Evolutionary conservation across 129 eudicot genomes (phyloP).

Genomic region (Gnaphalium uliginosum): DNA sequence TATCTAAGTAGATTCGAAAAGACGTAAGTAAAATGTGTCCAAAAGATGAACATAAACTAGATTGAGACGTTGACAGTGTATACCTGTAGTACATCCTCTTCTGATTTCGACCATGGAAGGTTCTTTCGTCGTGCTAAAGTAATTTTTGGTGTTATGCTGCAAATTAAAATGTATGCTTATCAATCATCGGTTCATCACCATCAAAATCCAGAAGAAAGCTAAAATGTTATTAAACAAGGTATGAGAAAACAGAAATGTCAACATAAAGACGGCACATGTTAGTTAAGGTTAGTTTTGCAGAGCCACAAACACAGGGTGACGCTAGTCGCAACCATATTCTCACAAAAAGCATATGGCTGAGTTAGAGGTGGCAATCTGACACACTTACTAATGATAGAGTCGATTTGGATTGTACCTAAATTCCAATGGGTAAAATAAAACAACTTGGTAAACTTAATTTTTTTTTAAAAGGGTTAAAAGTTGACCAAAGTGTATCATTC

Average conservation of each 20-base stretch:
- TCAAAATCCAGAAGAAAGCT: constrained; percentile 6
- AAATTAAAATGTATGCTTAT: constrained; percentile 19
- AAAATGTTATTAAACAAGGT: not conserved
- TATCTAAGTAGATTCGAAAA: not conserved
- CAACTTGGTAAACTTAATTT: not conserved
- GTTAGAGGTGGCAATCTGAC: not conserved
- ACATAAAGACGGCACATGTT: not conserved
- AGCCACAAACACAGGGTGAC: not conserved
- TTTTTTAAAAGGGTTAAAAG: not conserved
- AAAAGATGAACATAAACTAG: not conserved
- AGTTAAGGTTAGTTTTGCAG: not conserved
- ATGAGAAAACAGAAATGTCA: not conserved
- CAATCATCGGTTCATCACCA: not conserved
- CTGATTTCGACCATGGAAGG: constrained; percentile 58
- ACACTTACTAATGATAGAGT: not conserved
- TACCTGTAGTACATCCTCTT: constrained; percentile 73
- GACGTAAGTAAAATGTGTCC: not conserved
- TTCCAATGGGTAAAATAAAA: not conserved
- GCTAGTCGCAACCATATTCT: constrained; percentile 8
- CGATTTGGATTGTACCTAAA: not conserved
- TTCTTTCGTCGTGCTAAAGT: constrained; percentile 49
- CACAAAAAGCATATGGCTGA: not conserved
- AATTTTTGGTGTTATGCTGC: constrained; percentile 51
- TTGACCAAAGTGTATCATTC: not conserved
- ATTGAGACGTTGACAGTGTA: not conserved